Evolutionary conservation across 345 rosid species (phyloP), one percentile per base, ranked within the genome.

Genomic region (Pugionium cornutum): DNA sequence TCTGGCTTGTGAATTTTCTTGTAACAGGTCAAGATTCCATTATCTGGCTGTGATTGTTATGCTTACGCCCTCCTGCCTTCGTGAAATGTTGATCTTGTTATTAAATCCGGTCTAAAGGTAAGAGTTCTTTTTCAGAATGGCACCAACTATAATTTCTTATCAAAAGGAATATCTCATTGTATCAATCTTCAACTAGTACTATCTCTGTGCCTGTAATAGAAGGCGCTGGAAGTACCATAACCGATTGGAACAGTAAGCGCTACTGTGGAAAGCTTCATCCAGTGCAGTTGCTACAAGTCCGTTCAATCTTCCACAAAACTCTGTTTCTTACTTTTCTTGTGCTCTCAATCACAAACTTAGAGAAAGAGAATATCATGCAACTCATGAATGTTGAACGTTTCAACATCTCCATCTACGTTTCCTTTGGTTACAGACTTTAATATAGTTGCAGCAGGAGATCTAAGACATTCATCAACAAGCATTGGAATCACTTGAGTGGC

Each of bases 21-120:
- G 76, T 46, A 68, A 51, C 78, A 90, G 99, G 97, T 94, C 48
- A 94, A 90, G 62, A 84, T 88, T 57, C 89, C 97, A 29, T 55
- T 94, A 72, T 94, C 90, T 66, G 97, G 99, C 43, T 90, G 99
- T 70, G 99, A 94, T 76, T 94, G 99, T 83, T 90, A 94, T 41
- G 97, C 97, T 57, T 94, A 86, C 76, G 97, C 99, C 37, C 96
- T 94, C 59, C 51, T 94, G 81, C 91, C 99, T 66, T 89, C 97
- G 44, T 97, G 99, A 60, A 82, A 53, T 61, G 99, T 94, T 50
- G 99, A 94, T 86, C 95, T 90, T 56, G 99, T 90, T 36, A 72
- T 90, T 8, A 97, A 94, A 74, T 94, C 97, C 6, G 95, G 95
- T 67, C 86, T 94, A 46, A 83, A 82, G 97, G 97, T 94, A 85